A percentile compares a stretch with the other conserved stretches of the same genome.
Conservation (phyloP, 768 basidiomycete genomes). For the Boletus reticuloceps region DNA sequence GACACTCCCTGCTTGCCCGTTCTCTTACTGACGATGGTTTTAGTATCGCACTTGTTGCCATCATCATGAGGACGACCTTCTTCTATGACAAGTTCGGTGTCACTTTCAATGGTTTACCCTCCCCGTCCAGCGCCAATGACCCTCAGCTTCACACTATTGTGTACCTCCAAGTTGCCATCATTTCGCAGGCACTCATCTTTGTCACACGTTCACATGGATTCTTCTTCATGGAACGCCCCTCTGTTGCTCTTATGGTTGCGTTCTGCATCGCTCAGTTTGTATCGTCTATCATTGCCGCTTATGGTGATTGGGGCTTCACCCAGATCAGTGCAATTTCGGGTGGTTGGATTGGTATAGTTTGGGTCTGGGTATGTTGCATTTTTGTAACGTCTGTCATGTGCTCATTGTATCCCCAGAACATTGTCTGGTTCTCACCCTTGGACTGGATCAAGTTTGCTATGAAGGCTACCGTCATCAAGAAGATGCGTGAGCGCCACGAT, state of each 20-base stretch:
- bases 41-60: conserved; percentile 74
- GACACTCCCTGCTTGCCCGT: conserved; percentile 25
- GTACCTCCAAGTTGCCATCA: conserved; percentile 97
- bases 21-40: conserved; percentile 9
- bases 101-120: conserved; percentile 38
- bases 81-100: conserved; percentile 89
- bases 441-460: conserved; percentile 96
- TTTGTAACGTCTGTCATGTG: background rate
- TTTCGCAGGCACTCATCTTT: conserved; percentile 97
- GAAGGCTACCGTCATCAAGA: conserved; percentile 90
- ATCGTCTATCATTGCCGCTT: conserved; percentile 93
- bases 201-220: conserved; percentile 91
- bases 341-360: conserved; percentile 96
- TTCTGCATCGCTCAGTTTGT: conserved; percentile 94
- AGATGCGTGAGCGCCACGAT: conserved; percentile 64
- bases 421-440: conserved; percentile 93
- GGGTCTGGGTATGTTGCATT: conserved; percentile 83
- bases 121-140: conserved; percentile 44
- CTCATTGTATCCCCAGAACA: conserved; percentile 56
- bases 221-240: conserved; percentile 97
- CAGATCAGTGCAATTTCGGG: conserved; percentile 76
- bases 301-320: conserved; percentile 94
- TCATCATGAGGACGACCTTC: conserved; percentile 85
- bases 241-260: conserved; percentile 81
- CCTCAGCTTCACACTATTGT: conserved; percentile 82